Percentiles rank a stretch among this genome's conserved stretches.
phyloP scores from a whole-genome alignment of 163 green algal genomes.

The Chlorella variabilis region DNA sequence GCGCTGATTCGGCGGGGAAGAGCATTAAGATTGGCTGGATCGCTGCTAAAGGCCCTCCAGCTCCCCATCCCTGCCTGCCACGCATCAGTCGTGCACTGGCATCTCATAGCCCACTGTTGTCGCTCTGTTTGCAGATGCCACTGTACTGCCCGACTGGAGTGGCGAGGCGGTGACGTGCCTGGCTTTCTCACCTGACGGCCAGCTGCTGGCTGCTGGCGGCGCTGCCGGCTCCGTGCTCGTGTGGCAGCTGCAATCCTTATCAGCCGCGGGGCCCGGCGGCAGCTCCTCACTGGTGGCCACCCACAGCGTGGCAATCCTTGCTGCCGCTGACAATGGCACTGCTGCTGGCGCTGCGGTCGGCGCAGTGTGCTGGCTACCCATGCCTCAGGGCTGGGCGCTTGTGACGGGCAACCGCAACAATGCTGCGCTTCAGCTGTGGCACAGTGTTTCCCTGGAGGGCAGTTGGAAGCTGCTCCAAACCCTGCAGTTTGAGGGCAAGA shows the following conservation, averaged over 20 bases:
- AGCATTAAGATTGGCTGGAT: too few relatives aligned
- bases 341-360: not conserved
- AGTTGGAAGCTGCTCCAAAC: conserved; percentile 3
- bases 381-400: conserved; percentile 34
- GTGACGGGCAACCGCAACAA: conserved; percentile 54
- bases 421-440: conserved; percentile 51
- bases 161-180: conserved; percentile 34
- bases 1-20: too few relatives aligned
- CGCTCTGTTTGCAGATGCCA: not conserved
- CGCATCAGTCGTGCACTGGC: too few relatives aligned
- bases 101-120: not conserved
- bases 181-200: conserved; percentile 48
- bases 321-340: not conserved
- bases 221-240: conserved; percentile 30
- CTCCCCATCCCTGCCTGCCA: too few relatives aligned
- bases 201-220: conserved; percentile 52
- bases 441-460: not conserved
- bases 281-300: conserved; percentile 27
- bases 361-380: conserved; percentile 32
- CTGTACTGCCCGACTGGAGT: conserved; percentile 1
- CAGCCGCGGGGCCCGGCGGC: conserved; percentile 25
- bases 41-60: too few relatives aligned
- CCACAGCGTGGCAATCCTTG: not conserved
- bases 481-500: conserved; percentile 9
- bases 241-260: conserved; percentile 41